phyloP scores from a whole-genome alignment of 2,329 filamentous ascomycete genomes.

The Pochonia chlamydosporia region DNA sequence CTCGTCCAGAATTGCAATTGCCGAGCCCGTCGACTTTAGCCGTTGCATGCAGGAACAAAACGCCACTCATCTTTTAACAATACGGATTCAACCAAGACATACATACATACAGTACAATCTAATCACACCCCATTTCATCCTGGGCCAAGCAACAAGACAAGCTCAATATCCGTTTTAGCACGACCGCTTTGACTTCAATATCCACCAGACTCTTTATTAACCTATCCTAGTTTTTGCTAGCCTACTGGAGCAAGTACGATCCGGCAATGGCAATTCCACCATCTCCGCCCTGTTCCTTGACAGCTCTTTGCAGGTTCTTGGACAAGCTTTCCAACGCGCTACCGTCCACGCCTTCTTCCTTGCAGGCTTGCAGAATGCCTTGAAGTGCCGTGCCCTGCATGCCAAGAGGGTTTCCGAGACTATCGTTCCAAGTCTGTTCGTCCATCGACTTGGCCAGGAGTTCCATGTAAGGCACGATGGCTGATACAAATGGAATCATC shows the following conservation, averaged over 20 bases:
- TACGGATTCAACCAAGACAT: too few species aligned
- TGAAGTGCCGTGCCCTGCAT: conserved; percentile 18
- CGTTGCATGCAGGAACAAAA: too few species aligned
- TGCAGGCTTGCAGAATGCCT: conserved; percentile 18
- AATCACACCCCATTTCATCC: too few species aligned
- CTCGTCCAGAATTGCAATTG: too few species aligned
- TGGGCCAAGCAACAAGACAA: too few species aligned
- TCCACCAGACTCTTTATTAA: conserved; percentile 1
- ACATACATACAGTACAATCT: too few species aligned
- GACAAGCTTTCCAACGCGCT: neutral
- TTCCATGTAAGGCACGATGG: conserved; percentile 18
- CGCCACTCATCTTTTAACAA: too few species aligned
- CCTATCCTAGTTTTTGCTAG: neutral
- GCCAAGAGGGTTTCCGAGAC: conserved; percentile 18
- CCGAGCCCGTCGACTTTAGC: too few species aligned
- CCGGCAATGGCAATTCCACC: conserved; percentile 3
- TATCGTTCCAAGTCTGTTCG: conserved; percentile 15
- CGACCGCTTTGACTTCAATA: too few species aligned
- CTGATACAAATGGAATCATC: conserved; percentile 17
- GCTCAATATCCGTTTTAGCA: too few species aligned
- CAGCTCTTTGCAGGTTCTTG: conserved; percentile 10
- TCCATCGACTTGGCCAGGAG: conserved; percentile 16
- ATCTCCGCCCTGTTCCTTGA: conserved; percentile 10
- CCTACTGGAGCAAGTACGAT: neutral
- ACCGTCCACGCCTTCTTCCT: conserved; percentile 17